Base-by-base conservation (phyloP, 768 basidiomycete species). In the Phaeolepiota aurea region DNA sequence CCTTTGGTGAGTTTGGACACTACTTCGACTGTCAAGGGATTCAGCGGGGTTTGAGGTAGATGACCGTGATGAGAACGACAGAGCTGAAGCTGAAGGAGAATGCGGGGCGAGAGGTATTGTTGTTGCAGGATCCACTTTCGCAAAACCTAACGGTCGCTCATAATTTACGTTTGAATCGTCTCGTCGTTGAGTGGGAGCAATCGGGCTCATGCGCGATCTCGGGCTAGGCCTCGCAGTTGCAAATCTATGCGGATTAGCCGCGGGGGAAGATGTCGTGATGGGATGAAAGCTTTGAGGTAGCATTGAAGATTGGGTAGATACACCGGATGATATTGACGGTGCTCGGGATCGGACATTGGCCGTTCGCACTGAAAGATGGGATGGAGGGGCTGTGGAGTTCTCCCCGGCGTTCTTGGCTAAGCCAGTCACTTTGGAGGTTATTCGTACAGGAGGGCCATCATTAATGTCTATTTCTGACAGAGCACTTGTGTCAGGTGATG, bases 41-140 rank as follows among this genome's bases (percentile, higher is more conserved):
- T 61, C 46, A 1, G 79, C 75, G 0, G 78, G 74, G 10, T 60
- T 64, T 1, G 82, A 82, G 10, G 68, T 61, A 2, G 82, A 83
- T 1, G 83, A 87, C n/a, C 64, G 75, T 3, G 86, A 87, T n/a
- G 86, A 87, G 49, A 80, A 73, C 1, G 86, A 89, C 12, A 87
- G 48, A 0, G 79, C 66, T 15, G 86, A 88, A 20, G 69, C 63
- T 1, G 85, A 79, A 11, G 86, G 86, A 1, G 86, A 87, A 44
- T 78, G 66, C 1, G 81, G 74, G 2, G 81, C 77, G 3, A 80
- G 57, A n/a, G 80, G 79, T 43, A 80, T n/a, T n/a, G n/a, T n/a
- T n/a, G n/a, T n/a, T n/a, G n/a, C n/a, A n/a, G n/a, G n/a, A n/a
- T n/a, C n/a, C n/a, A n/a, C n/a, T n/a, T n/a, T n/a, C 81, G 22